Evolutionary conservation across 495 filamentous ascomycete species (phyloP).

Genomic region (Aspergillus heteromorphus): DNA sequence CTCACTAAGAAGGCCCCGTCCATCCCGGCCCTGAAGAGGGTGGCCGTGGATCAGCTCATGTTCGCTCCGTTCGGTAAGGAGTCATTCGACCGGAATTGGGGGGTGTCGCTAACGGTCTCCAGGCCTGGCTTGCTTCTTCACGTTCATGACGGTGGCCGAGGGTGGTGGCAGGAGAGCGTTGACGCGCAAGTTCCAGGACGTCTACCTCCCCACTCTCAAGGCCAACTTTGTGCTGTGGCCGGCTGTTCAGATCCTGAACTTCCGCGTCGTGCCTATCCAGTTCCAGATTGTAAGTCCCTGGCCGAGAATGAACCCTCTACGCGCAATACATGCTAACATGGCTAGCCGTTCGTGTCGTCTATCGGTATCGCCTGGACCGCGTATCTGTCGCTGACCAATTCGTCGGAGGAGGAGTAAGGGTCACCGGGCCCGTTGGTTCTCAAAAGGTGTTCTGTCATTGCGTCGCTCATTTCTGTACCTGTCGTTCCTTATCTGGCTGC

Average conservation of each 20-base stretch:
- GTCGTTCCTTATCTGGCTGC: background rate
- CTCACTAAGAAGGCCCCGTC: constrained; percentile 71
- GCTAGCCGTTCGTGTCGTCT: constrained; percentile 90
- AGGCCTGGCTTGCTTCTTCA: constrained; percentile 87
- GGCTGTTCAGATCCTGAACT: constrained; percentile 93
- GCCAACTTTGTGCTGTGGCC: constrained; percentile 98
- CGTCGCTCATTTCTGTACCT: background rate
- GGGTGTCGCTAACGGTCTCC: constrained; percentile 10
- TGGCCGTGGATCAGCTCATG: constrained; percentile 88
- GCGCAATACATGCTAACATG: background rate
- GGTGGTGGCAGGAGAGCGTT: constrained; percentile 82
- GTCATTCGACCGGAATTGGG: background rate
- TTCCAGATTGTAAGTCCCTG: constrained; percentile 82
- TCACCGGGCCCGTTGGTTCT: background rate
- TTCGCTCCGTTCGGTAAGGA: constrained; percentile 82
- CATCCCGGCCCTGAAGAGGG: constrained; percentile 77
- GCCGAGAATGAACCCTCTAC: background rate
- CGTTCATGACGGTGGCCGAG: constrained; percentile 93
- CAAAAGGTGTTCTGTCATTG: background rate
- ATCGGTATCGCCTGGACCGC: constrained; percentile 99
- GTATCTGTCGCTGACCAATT: constrained; percentile 91
- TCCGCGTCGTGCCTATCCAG: constrained; percentile 88
- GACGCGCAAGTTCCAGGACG: constrained; percentile 79
- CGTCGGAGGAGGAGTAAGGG: constrained; percentile 59
- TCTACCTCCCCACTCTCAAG: constrained; percentile 89